phyloP scores from a whole-genome alignment of 345 rosid genomes.

The Aquilaria yunnanensis region DNA sequence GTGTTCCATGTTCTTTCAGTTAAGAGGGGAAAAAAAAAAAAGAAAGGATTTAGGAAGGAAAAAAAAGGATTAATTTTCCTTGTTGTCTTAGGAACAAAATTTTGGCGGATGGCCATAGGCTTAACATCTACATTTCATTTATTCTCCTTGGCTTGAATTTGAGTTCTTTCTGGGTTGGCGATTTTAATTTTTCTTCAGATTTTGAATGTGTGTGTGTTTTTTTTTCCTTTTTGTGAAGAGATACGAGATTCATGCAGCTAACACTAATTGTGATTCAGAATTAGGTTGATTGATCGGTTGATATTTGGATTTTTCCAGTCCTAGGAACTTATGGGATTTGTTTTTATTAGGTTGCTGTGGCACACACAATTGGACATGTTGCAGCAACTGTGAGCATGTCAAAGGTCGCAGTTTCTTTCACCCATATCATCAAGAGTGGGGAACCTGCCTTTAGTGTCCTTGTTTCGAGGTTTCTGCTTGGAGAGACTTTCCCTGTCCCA shows the following conservation, averaged over 20 bases:
- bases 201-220: background rate
- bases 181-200: no score
- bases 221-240: conserved; percentile 15
- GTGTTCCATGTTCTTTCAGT: background rate
- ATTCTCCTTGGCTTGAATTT: background rate
- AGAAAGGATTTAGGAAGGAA: background rate
- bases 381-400: conserved; percentile 99
- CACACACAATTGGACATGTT: conserved; percentile 98
- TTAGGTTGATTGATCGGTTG: conserved; percentile 4
- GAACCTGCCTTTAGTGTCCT: conserved; percentile 97
- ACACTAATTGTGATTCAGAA: background rate
- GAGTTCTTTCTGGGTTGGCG: no score
- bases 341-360: conserved; percentile 80
- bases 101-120: background rate
- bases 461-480: conserved; percentile 83
- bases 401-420: conserved; percentile 99
- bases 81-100: background rate
- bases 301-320: background rate
- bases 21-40: background rate
- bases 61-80: conserved; percentile 3
- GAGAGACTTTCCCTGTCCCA: conserved; percentile 74
- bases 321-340: conserved; percentile 7
- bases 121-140: background rate
- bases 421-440: conserved; percentile 97
- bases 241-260: conserved; percentile 7